A percentile compares a stretch with the other conserved stretches of the same genome.
Conservation (phyloP, 140 eudicot genomes). For the Senecio squalidus region DNA sequence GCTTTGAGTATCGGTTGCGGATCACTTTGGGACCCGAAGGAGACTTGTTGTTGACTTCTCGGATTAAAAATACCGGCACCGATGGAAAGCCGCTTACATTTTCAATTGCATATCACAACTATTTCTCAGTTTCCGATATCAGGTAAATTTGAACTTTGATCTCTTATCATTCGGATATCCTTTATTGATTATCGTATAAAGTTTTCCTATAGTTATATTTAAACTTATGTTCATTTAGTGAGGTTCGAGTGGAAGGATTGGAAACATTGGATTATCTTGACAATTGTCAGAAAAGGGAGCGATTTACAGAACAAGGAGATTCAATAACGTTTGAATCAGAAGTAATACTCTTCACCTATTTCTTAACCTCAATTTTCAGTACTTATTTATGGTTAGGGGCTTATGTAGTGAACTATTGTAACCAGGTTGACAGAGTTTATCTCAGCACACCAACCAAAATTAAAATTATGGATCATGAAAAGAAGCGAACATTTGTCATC, state of each 20-base stretch:
- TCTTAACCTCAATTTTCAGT: not conserved
- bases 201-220: too few species aligned
- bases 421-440: conserved; percentile 79
- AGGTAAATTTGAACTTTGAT: conserved; percentile 37
- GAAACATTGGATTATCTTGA: conserved; percentile 89
- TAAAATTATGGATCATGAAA: conserved; percentile 73
- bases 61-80: conserved; percentile 61
- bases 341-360: conserved; percentile 29
- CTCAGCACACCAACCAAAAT: conserved; percentile 86
- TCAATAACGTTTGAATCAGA: conserved; percentile 80
- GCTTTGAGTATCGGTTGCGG: conserved; percentile 83
- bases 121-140: conserved; percentile 84
- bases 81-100: conserved; percentile 79
- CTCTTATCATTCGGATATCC: not conserved
- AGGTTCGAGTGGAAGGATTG: conserved; percentile 91
- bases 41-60: conserved; percentile 79
- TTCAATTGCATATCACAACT: conserved; percentile 84
- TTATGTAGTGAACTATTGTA: not conserved
- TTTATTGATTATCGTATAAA: too few species aligned
- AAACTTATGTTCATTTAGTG: conserved; percentile 40
- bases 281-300: conserved; percentile 53
- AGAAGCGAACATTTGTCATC: conserved; percentile 73
- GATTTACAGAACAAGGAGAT: conserved; percentile 84
- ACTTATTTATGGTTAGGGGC: not conserved
- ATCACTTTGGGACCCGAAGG: conserved; percentile 67